phyloP scores from a whole-genome alignment of 2,329 filamentous ascomycete species.

The Monilinia fructicola region DNA sequence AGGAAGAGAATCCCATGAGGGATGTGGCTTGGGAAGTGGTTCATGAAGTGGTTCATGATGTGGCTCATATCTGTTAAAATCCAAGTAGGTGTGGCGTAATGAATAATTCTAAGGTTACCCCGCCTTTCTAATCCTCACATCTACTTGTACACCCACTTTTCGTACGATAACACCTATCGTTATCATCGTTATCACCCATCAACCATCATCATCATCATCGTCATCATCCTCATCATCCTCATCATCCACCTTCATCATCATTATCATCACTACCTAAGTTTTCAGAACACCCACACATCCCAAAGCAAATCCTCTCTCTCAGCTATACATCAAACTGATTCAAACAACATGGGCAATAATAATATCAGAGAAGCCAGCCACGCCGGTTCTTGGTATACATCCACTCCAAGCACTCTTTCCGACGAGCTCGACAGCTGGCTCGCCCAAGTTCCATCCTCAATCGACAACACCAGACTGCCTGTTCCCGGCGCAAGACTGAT shows the following conservation, averaged over 20 bases:
- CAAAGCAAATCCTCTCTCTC: neutral
- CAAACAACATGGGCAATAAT: constrained; percentile 37
- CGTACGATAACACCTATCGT: no score
- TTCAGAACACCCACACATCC: neutral
- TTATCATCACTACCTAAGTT: neutral
- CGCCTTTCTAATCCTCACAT: no score
- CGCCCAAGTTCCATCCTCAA: constrained; percentile 62
- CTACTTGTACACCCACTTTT: no score
- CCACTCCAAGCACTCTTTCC: constrained; percentile 58
- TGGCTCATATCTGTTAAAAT: no score
- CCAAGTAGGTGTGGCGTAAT: no score
- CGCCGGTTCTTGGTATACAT: constrained; percentile 85
- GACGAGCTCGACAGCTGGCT: constrained; percentile 74
- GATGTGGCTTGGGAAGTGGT: no score
- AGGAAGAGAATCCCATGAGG: no score
- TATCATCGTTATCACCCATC: neutral
- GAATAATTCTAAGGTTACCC: no score
- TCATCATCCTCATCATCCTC: neutral
- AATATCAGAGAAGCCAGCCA: constrained; percentile 62
- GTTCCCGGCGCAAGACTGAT: constrained; percentile 75
- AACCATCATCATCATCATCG: neutral
- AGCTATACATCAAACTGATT: neutral
- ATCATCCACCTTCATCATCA: neutral
- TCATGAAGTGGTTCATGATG: no score
- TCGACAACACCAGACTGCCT: constrained; percentile 64